Percentiles rank a stretch among this genome's conserved stretches.
These are phyloP conservation scores for Plasmodium inui DNA, from an alignment of 169 alveolate genomes.

Conservation along the genomic window DNA sequence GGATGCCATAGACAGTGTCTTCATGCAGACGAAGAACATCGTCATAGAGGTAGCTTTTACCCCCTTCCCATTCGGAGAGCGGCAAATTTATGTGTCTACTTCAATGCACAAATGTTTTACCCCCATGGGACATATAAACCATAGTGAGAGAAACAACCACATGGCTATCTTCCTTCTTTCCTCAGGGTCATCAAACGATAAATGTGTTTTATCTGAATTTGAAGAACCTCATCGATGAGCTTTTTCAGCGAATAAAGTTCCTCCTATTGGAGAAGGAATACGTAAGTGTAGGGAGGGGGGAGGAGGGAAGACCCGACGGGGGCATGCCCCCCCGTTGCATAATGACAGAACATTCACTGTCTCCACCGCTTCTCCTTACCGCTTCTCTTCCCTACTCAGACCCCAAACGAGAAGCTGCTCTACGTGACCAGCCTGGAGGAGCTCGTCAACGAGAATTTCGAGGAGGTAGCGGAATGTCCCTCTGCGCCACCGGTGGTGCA, in stretches of 20 bases:
- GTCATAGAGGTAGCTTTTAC: slow-evolving; percentile 37
- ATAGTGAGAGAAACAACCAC: background rate
- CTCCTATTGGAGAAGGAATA: slow-evolving; percentile 34
- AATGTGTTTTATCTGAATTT: slow-evolving; percentile 40
- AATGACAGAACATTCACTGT: no score
- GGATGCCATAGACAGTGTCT: slow-evolving; percentile 60
- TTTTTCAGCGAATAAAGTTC: slow-evolving; percentile 49
- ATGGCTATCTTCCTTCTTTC: background rate
- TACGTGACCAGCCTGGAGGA: slow-evolving; percentile 48
- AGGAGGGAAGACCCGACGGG: background rate
- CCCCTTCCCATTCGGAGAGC: background rate
- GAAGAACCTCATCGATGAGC: slow-evolving; percentile 35
- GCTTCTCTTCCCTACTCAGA: background rate
- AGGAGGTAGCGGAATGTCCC: slow-evolving; percentile 19
- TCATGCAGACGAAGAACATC: slow-evolving; percentile 57
- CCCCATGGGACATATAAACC: background rate
- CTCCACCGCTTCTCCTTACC: background rate
- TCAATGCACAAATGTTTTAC: background rate
- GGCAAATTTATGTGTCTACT: background rate
- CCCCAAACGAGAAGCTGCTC: slow-evolving; percentile 30
- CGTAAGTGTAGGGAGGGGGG: background rate
- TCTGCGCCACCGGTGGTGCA: background rate
- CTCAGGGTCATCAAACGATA: slow-evolving; percentile 43
- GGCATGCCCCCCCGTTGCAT: background rate
- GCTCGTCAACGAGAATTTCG: slow-evolving; percentile 41